Evolutionary conservation across 257 asterid species (phyloP), one percentile per base, ranked within the genome.

Genomic region (Solanum sitiens): DNA sequence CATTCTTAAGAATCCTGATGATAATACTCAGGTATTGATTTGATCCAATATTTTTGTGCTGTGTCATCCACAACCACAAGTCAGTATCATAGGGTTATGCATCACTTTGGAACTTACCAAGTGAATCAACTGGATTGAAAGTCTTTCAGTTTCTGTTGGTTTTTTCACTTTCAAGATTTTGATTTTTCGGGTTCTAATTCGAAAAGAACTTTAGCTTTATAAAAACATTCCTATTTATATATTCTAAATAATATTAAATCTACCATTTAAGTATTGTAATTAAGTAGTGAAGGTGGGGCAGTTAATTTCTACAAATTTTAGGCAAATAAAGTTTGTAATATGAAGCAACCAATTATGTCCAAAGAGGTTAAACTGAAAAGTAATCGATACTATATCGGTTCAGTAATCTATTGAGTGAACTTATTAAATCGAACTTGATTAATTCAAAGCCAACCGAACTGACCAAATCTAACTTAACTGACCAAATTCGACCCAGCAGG

Each of bases 1-100:
- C 88, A 93, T 97, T 88, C 94, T 95, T 76, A 95, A 95, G 92
- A 97, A 95, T 87, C 96, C 98, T 32, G 98, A 97, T 87, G 99
- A 97, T 89, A 92, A 92, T 87, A 95, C 98, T 75, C 95, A 95
- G 94, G 99, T 94, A 83, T 86, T 84, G 37, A 68, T 80, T 72
- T 67, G 44, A 50, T 33, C 84, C 39, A 11, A 18, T 84, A 40
- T 65, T 88, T 75, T 39, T 71, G 72, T 80, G 65, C 75, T 89
- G 45, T 33, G 82, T 50, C 56, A 35, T 61, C 74, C 73, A 73
- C 70, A 73, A 86, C 74, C 59, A 73, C 70, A 53, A 86, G 83
- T 33, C 83, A 30, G 59, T 50, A 35, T 72, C 25, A 25, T 33
- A 65, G 11, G 75, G 88, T 53, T 61, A 42, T 50, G 45, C 9